A percentile compares a stretch with the other conserved stretches of the same genome.
phyloP scores from a whole-genome alignment of 2,329 filamentous ascomycete genomes.

The Trichoderma citrinoviride region DNA sequence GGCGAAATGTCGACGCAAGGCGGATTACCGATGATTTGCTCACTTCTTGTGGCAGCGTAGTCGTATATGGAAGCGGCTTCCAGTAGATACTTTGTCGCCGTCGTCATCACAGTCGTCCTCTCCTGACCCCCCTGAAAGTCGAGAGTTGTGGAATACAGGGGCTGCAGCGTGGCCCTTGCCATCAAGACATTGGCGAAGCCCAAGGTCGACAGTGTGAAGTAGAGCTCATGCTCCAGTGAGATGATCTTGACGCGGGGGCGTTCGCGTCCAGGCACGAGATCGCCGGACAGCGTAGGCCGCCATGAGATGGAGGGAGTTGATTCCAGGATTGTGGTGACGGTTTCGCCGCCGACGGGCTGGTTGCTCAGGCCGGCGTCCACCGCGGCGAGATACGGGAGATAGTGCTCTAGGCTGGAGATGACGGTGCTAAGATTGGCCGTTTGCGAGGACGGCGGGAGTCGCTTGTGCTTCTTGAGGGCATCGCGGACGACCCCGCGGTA shows the following conservation, averaged over 20 bases:
- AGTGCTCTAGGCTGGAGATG: conserved; percentile 66
- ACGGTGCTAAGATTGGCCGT: conserved; percentile 68
- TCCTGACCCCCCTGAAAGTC: conserved; percentile 62
- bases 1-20: conserved; percentile 55
- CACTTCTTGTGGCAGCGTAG: conserved; percentile 61
- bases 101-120: conserved; percentile 65
- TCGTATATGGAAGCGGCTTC: conserved; percentile 76
- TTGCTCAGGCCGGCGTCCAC: conserved; percentile 69
- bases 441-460: conserved; percentile 70
- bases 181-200: conserved; percentile 71
- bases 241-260: conserved; percentile 64
- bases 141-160: conserved; percentile 65
- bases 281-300: conserved; percentile 73
- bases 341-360: conserved; percentile 48
- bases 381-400: conserved; percentile 79
- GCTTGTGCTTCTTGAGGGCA: conserved; percentile 84
- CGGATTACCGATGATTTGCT: conserved; percentile 39
- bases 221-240: conserved; percentile 79
- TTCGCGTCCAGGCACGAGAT: conserved; percentile 62
- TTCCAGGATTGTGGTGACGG: conserved; percentile 65
- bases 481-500: conserved; percentile 80
- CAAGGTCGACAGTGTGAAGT: conserved; percentile 73
- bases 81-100: conserved; percentile 74
- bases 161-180: conserved; percentile 69
- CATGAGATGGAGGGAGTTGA: conserved; percentile 68